Evolutionary conservation across 768 basidiomycete genomes (phyloP), one percentile per base, ranked within the genome.

Genomic region (Tricholoma hemisulphureum): DNA sequence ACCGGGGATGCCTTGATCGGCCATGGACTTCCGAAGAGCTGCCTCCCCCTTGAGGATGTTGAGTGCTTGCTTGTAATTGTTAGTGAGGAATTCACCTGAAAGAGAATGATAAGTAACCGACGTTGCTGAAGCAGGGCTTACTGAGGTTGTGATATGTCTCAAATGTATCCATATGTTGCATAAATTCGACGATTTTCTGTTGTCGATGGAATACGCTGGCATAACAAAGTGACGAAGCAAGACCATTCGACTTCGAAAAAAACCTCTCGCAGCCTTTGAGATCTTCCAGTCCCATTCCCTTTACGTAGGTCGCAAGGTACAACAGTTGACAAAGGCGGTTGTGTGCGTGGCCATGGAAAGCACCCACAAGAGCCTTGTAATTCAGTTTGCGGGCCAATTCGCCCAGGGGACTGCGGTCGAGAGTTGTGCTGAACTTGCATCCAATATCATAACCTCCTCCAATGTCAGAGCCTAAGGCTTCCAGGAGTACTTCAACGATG

Each of bases 171-270:
- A 20, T 57, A 16, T 58, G 53, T 2, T 31, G 21, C 5, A 55
- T 13, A 26, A 20, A 55, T 29, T 67, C 65, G 9, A 65, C 60
- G 28, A 70, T 70, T 13, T 58, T 53, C 53, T 70, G 70, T 3
- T 63, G 69, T 0, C 62, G 56, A 39, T 69, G 68, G 50, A 69
- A 70, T 7, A 32, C 39, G 3, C 58, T 59, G 2, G 61, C 60
- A 1, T 63, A 43, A 3, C 66, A 61, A 6, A 62, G 58, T 21
- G 54, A 58, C 1, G 60, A 14, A 6, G 71, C 70, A 1, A 72
- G 63, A 5, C 58, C 53, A 29, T 72, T 72, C 1, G 69, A 72
- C 34, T 60, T 60, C 7, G n/a, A n/a, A n/a, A n/a, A n/a, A n/a
- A n/a, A n/a, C n/a, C n/a, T n/a, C n/a, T n/a, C n/a, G n/a, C n/a